phyloP scores from a whole-genome alignment of 2,329 filamentous ascomycete genomes.

The Hymenoscyphus fraxineus region DNA sequence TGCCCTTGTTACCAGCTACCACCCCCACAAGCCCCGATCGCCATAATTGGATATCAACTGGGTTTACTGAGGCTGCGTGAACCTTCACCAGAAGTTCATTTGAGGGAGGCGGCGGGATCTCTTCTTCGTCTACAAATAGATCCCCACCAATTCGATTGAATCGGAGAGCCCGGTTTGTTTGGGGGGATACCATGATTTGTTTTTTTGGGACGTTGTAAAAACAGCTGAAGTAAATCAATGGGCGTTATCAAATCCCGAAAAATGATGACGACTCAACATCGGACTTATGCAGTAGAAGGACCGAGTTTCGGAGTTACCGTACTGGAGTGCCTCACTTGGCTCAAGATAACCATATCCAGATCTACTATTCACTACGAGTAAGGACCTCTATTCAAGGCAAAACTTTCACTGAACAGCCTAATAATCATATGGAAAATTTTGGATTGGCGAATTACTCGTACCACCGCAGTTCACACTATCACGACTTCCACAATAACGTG shows the following conservation, averaged over 20 bases:
- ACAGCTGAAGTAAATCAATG: not conserved
- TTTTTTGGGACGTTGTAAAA: not conserved
- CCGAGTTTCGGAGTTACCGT: not conserved
- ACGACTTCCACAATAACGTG: no score
- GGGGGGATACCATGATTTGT: conserved; percentile 19
- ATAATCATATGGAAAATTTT: no score
- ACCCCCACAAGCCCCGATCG: conserved; percentile 25
- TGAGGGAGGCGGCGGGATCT: conserved; percentile 22
- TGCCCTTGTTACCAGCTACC: conserved; percentile 31
- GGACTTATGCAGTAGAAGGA: not conserved
- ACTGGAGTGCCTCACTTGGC: no score
- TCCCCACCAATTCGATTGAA: conserved; percentile 21
- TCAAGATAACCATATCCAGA: no score
- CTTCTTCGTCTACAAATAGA: conserved; percentile 24
- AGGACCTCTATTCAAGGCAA: no score
- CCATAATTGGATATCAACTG: conserved; percentile 32
- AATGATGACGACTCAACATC: not conserved
- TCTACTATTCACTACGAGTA: no score
- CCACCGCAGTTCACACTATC: no score
- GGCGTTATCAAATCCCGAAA: conserved; percentile 1
- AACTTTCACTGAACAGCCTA: no score
- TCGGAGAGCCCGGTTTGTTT: conserved; percentile 22
- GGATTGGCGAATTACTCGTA: no score
- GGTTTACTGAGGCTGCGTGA: conserved; percentile 32
- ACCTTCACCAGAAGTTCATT: conserved; percentile 31